phyloP scores from a whole-genome alignment of 2,329 filamentous ascomycete genomes.

The Colletotrichum paranaense region DNA sequence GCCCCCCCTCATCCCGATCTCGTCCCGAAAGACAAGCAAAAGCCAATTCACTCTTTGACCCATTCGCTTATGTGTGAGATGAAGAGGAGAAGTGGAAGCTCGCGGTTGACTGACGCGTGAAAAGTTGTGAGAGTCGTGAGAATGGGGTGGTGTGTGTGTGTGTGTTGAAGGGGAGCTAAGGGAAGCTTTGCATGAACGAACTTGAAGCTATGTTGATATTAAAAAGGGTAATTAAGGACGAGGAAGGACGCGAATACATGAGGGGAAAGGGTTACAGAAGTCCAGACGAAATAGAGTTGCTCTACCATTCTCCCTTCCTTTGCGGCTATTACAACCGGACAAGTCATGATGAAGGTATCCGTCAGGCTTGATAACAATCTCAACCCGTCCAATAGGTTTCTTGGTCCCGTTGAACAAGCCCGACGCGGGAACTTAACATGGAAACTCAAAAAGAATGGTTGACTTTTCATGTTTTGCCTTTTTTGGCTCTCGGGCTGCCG shows the following conservation, averaged over 20 bases:
- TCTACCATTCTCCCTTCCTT: background rate
- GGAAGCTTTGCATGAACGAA: slow-evolving; percentile 21
- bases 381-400: background rate
- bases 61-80: background rate
- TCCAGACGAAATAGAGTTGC: slow-evolving; percentile 1
- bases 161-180: background rate
- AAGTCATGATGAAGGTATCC: background rate
- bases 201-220: slow-evolving; percentile 12
- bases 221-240: slow-evolving; percentile 17
- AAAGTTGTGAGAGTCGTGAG: background rate
- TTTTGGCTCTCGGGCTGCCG: slow-evolving; percentile 6
- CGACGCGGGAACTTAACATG: background rate
- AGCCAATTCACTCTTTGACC: slow-evolving; percentile 16
- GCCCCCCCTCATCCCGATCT: background rate
- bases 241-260: slow-evolving; percentile 12
- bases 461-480: background rate
- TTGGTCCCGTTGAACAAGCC: background rate
- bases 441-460: background rate
- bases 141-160: background rate
- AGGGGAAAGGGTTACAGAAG: background rate
- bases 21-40: slow-evolving; percentile 5
- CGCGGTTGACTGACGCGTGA: background rate
- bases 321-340: background rate
- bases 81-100: background rate
- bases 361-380: background rate